Evolutionary conservation across 75 land plant genomes (phyloP), one percentile per base, ranked within the genome.

Genomic region (Selaginella tamariscina): DNA sequence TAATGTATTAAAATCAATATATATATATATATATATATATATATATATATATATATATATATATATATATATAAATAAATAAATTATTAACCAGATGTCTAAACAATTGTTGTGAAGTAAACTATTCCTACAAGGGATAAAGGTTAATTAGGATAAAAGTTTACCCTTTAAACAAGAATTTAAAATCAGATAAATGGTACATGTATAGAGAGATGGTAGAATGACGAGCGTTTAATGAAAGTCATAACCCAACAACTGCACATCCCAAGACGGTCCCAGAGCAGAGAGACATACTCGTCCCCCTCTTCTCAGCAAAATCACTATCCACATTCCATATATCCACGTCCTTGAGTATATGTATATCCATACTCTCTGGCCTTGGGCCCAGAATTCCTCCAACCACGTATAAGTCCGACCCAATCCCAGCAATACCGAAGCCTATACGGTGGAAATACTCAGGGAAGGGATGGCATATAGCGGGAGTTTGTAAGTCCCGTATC

Each of bases 341-440:
- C 11, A 90, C 95, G 71, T 89, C 88, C 27, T 82, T 70, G 27
- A 79, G 71, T 24, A 31, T 67, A 54, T 82, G 78, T 54, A 92
- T 79, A 22, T 67, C 71, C 66, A 79, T 72, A 32, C 78, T 82
- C 55, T 56, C 75, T 30, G 56, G 79, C 1, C 86, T 75, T n/a
- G 98, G 90, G n/a, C 88, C 77, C 21, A 83, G 69, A 8, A 90
- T 85, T 1, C 98, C 98, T 22, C 96, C 98, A 26, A 94, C 78
- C 20, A 90, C 81, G 72, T 85, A 94, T 1, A 94, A 71, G 32
- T 90, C 91, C 32, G 79, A 74, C 30, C 86, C 75, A 59, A 94
- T 32, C 0, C 91, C 88, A 31, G 72, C 83, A 68, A 94, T 82
- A 23, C 76, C 91, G 70, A 83, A 94, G 2, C 88, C 88, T 31